Evolutionary conservation across 1,284 basidiomycete species (phyloP), one percentile per base, ranked within the genome.

Genomic region (Moniliophthora roreri): DNA sequence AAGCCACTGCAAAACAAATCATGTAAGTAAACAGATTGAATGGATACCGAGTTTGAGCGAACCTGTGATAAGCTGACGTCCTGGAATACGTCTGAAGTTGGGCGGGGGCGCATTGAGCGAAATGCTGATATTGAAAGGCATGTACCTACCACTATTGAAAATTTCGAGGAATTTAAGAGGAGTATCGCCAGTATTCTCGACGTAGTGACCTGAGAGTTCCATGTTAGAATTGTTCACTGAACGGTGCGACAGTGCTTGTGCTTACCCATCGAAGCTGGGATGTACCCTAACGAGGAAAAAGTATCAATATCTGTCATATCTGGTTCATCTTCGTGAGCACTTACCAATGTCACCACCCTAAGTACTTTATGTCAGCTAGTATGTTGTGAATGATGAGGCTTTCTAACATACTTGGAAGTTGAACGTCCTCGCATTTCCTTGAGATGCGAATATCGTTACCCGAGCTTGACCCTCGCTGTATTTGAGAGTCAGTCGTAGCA

Each of bases 101-200:
- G 16, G 3, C 37, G 10, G 20, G 32, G 11, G 6, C 41, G 3
- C 7, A 32, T 28, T 23, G 47, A 18, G 40, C 60, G 15, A 41
- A 44, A n/a, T 16, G 26, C 36, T n/a, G 10, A 49, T 52, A 38
- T 11, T 13, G n/a, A n/a, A n/a, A n/a, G 15, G 37, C 8, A 15
- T 37, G 21, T 38, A 40, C 23, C 35, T 65, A 78, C 80, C 71
- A 0, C 80, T 73, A 53, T 80, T 81, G 69, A 85, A 85, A 47
- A 89, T 82, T 63, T 88, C 85, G 38, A 88, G 72, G 68, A 76
- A 87, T 56, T 71, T 73, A 26, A 88, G 63, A 0, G 84, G 82
- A 3, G 78, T 78, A 60, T 86, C 82, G 5, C 85, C 85, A 13
- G 74, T 82, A 62, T 87, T 87, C 69, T 89, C 84, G n/a, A 88